phyloP scores from a whole-genome alignment of 2,329 filamentous ascomycete species.

The Apiospora sp. region DNA sequence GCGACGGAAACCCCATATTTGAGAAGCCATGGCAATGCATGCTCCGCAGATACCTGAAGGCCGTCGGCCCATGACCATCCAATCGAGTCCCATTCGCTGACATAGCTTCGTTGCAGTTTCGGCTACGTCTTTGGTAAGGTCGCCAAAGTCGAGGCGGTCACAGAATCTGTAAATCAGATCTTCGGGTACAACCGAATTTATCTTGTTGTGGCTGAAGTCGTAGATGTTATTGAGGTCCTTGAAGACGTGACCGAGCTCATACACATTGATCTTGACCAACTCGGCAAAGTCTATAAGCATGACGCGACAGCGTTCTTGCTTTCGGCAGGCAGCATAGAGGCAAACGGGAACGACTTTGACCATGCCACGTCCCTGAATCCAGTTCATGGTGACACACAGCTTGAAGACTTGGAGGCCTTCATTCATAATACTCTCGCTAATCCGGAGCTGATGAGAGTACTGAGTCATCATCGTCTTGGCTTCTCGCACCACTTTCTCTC shows the following conservation, averaged over 20 bases:
- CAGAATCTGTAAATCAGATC: constrained; percentile 92
- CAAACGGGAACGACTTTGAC: constrained; percentile 89
- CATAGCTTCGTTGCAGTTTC: constrained; percentile 88
- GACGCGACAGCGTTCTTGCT: constrained; percentile 78
- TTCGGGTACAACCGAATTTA: constrained; percentile 81
- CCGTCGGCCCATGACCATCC: constrained; percentile 94
- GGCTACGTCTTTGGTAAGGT: constrained; percentile 82
- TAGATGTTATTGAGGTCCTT: constrained; percentile 80
- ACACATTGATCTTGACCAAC: constrained; percentile 83
- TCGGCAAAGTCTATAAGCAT: constrained; percentile 98
- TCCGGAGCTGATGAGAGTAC: constrained; percentile 66
- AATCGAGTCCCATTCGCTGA: constrained; percentile 93
- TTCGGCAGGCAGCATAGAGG: constrained; percentile 87
- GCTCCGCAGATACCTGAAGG: constrained; percentile 95
- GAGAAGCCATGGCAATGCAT: constrained; percentile 90
- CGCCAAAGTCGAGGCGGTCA: constrained; percentile 88
- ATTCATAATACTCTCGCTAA: constrained; percentile 69
- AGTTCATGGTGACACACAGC: constrained; percentile 76
- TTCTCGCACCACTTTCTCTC: constrained; percentile 68
- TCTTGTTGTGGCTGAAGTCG: constrained; percentile 66
- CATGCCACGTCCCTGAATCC: constrained; percentile 85
- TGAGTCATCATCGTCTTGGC: constrained; percentile 67
- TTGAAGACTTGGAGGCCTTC: constrained; percentile 78
- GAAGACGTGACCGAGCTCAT: constrained; percentile 88
- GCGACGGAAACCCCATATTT: constrained; percentile 97